A percentile compares a stretch with the other conserved stretches of the same genome.
Conservation (phyloP, 1,139 yeast genomes). For the Saccharomyces hybrid region DNA sequence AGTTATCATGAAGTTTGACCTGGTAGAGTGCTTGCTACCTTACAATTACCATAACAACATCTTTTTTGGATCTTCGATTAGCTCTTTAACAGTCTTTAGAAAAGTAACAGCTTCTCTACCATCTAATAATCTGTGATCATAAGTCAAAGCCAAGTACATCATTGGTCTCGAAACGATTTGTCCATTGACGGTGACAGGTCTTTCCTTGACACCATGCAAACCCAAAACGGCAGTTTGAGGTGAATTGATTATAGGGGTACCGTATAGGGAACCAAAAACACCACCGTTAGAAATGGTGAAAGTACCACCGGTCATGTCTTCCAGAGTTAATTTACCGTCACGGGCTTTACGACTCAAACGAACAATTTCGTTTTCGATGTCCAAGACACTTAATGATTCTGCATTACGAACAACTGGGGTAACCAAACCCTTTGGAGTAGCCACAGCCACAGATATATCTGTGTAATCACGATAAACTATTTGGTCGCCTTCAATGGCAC, state of each 20-base stretch:
- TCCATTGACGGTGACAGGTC: slow-evolving; percentile 95
- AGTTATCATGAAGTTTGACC: neutral
- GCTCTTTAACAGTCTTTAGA: slow-evolving; percentile 92
- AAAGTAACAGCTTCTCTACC: slow-evolving; percentile 99
- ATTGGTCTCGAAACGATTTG: slow-evolving; percentile 96
- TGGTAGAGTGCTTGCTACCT: neutral
- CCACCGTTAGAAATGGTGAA: slow-evolving; percentile 99
- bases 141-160: slow-evolving; percentile 99
- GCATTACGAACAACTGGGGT: slow-evolving; percentile 98
- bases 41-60: slow-evolving; percentile 63
- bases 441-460: slow-evolving; percentile 94
- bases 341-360: slow-evolving; percentile 88
- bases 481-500: slow-evolving; percentile 91
- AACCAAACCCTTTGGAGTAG: slow-evolving; percentile 98
- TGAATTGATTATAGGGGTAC: slow-evolving; percentile 97
- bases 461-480: slow-evolving; percentile 94
- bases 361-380: slow-evolving; percentile 80
- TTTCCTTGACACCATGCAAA: slow-evolving; percentile 93
- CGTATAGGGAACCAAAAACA: slow-evolving; percentile 94
- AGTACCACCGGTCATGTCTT: slow-evolving; percentile 99
- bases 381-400: slow-evolving; percentile 82
- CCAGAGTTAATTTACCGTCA: slow-evolving; percentile 91
- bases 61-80: slow-evolving; percentile 98
- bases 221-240: slow-evolving; percentile 99
- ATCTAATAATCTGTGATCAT: slow-evolving; percentile 96